Base-by-base conservation (phyloP, 129 eudicot genomes). In the Kitagawia praeruptora region DNA sequence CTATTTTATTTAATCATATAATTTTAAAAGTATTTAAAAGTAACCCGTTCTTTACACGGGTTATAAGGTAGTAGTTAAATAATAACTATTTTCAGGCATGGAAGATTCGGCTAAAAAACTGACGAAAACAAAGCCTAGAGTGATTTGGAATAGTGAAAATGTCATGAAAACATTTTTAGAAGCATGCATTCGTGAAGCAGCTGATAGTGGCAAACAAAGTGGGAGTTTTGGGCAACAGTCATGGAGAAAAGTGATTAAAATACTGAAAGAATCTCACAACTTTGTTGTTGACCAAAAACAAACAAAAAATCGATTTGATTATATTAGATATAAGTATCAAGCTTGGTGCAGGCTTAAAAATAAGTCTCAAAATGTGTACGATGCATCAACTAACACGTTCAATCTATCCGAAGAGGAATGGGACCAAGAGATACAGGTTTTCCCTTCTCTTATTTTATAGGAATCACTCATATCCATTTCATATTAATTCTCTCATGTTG, bases 341-440 rank as follows among this genome's bases (percentile, higher is more conserved):
- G 85, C 85, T 41, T 82, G 81, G 78, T 77, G 47, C 63, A 82
- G 38, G 45, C 74, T 82, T 37, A 82, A 77, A 82, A 70, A 70
- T 63, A 69, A 54, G 37, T 11, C n/a, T 47, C 73, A 34, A 45
- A 23, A 77, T 18, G 45, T 70, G 14, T 82, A 82, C 53, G 81
- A 82, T 77, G 72, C 81, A 45, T 54, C 75, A 45, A 82, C 85
- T 8, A 82, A 82, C 74, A 82, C 78, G 5, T 82, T 82, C 39
- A 77, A 77, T 69, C 67, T 82, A 41, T 67, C 85, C 8, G 85
- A 82, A 70, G 85, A 82, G 28, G 81, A 77, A 77, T 82, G 85
- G 85, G 25, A 51, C 70, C 6, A 69, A 53, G 76, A 73, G 79
- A 82, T 69, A 75, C 71, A 77, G 85, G 85, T 82, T 21, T 42